Evolutionary conservation across 345 rosid genomes (phyloP).

Genomic region (Durio zibethinus): DNA sequence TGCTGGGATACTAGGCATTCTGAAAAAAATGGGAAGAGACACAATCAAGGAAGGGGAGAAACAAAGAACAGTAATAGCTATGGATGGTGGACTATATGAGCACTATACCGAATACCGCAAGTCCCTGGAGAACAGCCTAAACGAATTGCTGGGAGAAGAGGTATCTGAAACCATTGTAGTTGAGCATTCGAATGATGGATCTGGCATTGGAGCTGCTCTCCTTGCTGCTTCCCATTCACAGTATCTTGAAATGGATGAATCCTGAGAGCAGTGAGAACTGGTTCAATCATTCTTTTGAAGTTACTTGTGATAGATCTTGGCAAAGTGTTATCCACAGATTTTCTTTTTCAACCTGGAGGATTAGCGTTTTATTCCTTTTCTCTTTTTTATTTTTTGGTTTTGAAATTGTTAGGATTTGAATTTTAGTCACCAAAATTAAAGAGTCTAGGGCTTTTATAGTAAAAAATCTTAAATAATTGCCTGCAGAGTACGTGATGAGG

Average conservation of each 20-base stretch:
- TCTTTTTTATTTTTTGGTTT: no score
- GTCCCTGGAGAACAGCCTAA: conserved; percentile 51
- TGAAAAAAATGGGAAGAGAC: conserved; percentile 78
- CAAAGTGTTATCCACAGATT: not conserved
- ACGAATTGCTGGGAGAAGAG: conserved; percentile 66
- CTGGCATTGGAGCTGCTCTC: conserved; percentile 78
- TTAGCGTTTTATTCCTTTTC: not conserved
- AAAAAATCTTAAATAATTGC: conserved; percentile 6
- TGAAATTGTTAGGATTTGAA: no score
- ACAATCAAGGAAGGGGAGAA: conserved; percentile 43
- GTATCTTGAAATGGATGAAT: conserved; percentile 31
- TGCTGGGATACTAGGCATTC: conserved; percentile 68
- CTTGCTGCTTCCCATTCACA: conserved; percentile 75
- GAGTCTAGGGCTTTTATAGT: not conserved
- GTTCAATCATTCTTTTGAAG: not conserved
- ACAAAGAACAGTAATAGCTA: conserved; percentile 59
- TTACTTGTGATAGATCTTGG: not conserved
- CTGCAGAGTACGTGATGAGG: not conserved
- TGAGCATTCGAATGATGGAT: conserved; percentile 62
- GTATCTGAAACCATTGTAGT: conserved; percentile 43
- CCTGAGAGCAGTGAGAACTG: conserved; percentile 5
- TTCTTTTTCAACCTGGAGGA: not conserved
- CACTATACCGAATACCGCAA: conserved; percentile 60
- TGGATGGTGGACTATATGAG: conserved; percentile 82
- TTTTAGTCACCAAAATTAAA: no score